These are phyloP conservation scores for Cyberlindnera misumaiensis DNA, from an alignment of 805 yeast genomes.

Conservation along the genomic window DNA sequence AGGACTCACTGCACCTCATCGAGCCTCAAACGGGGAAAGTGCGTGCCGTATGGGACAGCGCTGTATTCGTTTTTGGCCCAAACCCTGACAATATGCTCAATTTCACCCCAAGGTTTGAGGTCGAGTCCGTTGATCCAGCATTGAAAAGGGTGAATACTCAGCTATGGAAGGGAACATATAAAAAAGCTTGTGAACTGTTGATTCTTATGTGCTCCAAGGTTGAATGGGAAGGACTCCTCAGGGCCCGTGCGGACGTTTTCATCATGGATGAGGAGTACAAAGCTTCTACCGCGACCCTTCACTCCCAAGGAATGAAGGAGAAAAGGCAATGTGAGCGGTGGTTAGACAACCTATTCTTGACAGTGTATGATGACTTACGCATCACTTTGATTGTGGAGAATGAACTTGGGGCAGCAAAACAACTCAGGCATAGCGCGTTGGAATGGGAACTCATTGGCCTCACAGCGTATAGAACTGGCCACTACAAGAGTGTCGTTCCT, in stretches of 20 bases:
- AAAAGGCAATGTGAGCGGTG: conserved; percentile 69
- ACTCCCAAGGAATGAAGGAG: conserved; percentile 14
- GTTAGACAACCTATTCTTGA: conserved; percentile 69
- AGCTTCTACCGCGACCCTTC: conserved; percentile 20
- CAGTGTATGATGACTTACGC: conserved; percentile 58
- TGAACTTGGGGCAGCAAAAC: conserved; percentile 19
- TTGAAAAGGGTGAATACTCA: conserved; percentile 47
- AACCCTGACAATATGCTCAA: conserved; percentile 21
- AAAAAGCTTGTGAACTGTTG: conserved; percentile 60
- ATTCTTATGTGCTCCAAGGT: conserved; percentile 57
- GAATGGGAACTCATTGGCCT: conserved; percentile 74
- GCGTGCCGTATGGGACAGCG: conserved; percentile 38
- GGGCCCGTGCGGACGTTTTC: conserved; percentile 62
- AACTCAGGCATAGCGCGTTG: conserved; percentile 47
- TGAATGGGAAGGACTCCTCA: conserved; percentile 80
- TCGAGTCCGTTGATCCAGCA: conserved; percentile 40
- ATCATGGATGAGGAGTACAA: conserved; percentile 74
- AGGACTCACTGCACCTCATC: conserved; percentile 40
- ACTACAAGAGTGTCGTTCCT: conserved; percentile 41
- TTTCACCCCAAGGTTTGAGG: conserved; percentile 23
- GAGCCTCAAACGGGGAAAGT: conserved; percentile 49
- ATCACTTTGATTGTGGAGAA: conserved; percentile 29
- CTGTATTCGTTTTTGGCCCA: conserved; percentile 20
- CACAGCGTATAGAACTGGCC: conserved; percentile 41
- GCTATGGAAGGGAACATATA: conserved; percentile 44